Evolutionary conservation across 2,329 filamentous ascomycete species (phyloP), one percentile per base, ranked within the genome.

Genomic region (Coniosporium tulheliwenetii): DNA sequence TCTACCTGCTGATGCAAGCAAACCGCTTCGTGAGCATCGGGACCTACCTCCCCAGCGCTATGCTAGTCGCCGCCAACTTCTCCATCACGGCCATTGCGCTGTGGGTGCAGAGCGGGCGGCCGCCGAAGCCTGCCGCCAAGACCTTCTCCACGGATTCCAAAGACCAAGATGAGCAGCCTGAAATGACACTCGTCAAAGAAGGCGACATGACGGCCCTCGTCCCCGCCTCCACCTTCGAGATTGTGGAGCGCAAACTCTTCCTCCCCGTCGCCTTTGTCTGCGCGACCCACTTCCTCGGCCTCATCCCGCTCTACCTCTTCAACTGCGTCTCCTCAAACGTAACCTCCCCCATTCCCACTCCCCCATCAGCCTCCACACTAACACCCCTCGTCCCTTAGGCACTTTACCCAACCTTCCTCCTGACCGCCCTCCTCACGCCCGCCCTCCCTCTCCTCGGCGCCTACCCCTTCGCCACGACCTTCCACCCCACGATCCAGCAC

Each of bases 1-100:
- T 98, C 64, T 98, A 98, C 59, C 69, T 98, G 39, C 71, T 98
- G 36, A 86, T 96, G 76, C 81, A 93, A 49, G 75, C 79, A 29
- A 84, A 91, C 52, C 79, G 87, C 9, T 98, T 98, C 56, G 91
- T 96, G 50, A 96, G 87, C 61, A 98, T 98, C 47, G 91, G 91
- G 12, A 98, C 89, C 1, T 98, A 98, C 55, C 71, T 98, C 3
- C 91, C 91, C 0, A 93, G 85, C 50, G 91, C 91, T n/a, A 98
- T 98, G 91, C 64, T 96, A 39, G 73, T 98, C 43, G 91, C 91
- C 2, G 82, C 80, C 36, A 95, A 87, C 58, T 96, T 96, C 55
- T 94, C 84, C 29, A 89, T 98, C 56, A 93, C 89, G 69, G 85
- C 89, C 5, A 89, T 96, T 50, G 79, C 80, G 12, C 67, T 95